Evolutionary conservation across 306 rosid genomes (phyloP).

Genomic region (Spatholobus suberectus): DNA sequence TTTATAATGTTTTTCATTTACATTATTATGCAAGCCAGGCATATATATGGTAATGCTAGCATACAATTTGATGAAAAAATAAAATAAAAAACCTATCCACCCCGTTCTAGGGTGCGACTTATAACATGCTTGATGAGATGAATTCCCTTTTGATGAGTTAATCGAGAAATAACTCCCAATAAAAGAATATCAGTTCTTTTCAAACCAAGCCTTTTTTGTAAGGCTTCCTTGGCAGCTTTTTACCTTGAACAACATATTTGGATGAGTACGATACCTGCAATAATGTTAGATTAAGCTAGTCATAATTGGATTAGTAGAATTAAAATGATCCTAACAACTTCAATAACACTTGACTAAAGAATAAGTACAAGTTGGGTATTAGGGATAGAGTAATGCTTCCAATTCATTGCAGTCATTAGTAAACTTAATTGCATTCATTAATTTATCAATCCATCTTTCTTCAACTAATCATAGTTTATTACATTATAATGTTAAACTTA

Average conservation of each 20-base stretch:
- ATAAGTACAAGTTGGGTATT: not conserved
- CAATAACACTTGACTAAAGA: not conserved
- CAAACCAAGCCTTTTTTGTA: conserved; percentile 75
- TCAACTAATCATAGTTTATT: not conserved
- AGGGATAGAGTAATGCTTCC: not conserved
- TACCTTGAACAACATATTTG: conserved; percentile 77
- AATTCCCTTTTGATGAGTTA: conserved; percentile 93
- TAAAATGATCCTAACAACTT: conserved; percentile 10
- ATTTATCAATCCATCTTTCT: not conserved
- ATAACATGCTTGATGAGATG: conserved; percentile 88
- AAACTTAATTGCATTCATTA: conserved; percentile 15
- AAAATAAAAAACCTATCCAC: conserved; percentile 73
- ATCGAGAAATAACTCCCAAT: conserved; percentile 76
- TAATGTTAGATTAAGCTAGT: conserved; percentile 14
- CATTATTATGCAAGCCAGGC: not conserved
- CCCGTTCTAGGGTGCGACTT: conserved; percentile 67
- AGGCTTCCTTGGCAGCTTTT: conserved; percentile 85
- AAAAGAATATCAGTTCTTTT: conserved; percentile 68
- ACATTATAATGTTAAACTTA: conserved; percentile 12
- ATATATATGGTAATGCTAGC: not conserved
- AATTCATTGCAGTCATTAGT: not conserved
- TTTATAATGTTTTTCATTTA: not conserved
- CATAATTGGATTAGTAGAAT: conserved; percentile 17
- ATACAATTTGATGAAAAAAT: not conserved
- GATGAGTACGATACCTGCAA: conserved; percentile 72